phyloP scores from a whole-genome alignment of 805 yeast genomes.

The Kurtzmaniella fragi region DNA sequence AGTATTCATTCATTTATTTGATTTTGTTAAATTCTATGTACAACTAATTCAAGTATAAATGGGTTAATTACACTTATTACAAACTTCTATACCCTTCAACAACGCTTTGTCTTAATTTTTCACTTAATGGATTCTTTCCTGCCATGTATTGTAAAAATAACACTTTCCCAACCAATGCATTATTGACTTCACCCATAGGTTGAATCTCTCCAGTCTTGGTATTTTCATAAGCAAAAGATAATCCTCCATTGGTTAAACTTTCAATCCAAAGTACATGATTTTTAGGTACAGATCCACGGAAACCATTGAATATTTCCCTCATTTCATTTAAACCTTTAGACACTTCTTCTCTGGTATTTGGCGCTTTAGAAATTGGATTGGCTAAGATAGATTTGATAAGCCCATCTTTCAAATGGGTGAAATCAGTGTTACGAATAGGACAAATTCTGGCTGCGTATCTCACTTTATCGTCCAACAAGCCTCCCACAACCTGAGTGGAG shows the following conservation, averaged over 20 bases:
- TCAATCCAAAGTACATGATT: constrained; percentile 64
- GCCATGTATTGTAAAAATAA: constrained; percentile 72
- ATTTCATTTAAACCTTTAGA: constrained; percentile 64
- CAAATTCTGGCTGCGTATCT: constrained; percentile 69
- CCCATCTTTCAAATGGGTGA: constrained; percentile 85
- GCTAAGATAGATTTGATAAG: constrained; percentile 74
- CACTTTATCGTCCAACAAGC: constrained; percentile 54
- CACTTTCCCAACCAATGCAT: constrained; percentile 61
- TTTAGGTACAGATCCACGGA: constrained; percentile 70
- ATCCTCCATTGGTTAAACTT: constrained; percentile 30
- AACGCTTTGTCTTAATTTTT: constrained; percentile 43
- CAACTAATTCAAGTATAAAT: too few relatives aligned
- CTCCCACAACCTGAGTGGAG: constrained; percentile 50
- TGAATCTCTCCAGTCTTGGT: constrained; percentile 16
- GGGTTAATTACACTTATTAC: too few relatives aligned
- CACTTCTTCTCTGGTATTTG: constrained; percentile 23
- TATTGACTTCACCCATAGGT: constrained; percentile 54
- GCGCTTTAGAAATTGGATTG: constrained; percentile 50
- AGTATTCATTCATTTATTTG: too few relatives aligned
- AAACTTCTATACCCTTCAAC: constrained; percentile 21
- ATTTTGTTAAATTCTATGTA: too few relatives aligned
- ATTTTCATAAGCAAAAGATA: constrained; percentile 21
- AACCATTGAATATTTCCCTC: constrained; percentile 50
- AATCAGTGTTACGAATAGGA: constrained; percentile 89
- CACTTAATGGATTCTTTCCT: constrained; percentile 62